A percentile compares a stretch with the other conserved stretches of the same genome.
Conservation (phyloP, 495 filamentous ascomycete species). For the Hyaloscypha finlandica region DNA sequence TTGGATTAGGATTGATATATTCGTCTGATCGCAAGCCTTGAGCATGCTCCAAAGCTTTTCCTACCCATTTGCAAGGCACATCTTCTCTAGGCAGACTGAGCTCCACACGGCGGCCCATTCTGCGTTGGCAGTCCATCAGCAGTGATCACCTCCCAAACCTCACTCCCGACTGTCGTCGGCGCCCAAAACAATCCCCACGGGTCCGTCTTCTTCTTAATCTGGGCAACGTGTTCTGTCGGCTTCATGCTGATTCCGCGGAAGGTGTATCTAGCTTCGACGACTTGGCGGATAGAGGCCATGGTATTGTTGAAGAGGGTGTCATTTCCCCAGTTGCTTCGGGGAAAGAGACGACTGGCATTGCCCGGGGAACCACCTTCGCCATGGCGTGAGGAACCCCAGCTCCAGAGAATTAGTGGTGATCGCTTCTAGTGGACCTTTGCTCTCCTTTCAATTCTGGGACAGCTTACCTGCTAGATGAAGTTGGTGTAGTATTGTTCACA, state of each 20-base stretch:
- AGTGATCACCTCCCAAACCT: constrained; percentile 50
- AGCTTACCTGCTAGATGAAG: constrained; percentile 24
- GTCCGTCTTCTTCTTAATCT: constrained; percentile 58
- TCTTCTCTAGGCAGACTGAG: too few relatives aligned
- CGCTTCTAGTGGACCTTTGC: too few relatives aligned
- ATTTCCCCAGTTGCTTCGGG: constrained; percentile 47
- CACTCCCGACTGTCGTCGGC: constrained; percentile 60
- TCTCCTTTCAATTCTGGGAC: too few relatives aligned
- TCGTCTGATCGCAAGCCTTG: too few relatives aligned
- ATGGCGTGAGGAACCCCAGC: background rate
- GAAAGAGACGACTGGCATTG: constrained; percentile 51
- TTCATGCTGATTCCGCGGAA: constrained; percentile 42
- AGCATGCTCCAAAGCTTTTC: too few relatives aligned
- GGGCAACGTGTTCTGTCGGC: constrained; percentile 34
- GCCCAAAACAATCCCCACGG: constrained; percentile 60
- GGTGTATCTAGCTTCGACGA: constrained; percentile 45
- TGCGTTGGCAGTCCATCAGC: background rate
- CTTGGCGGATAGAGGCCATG: constrained; percentile 37
- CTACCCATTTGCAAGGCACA: too few relatives aligned
- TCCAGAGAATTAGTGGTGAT: background rate
- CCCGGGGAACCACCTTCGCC: constrained; percentile 3
- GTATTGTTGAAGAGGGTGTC: constrained; percentile 17
- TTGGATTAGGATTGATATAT: too few relatives aligned
- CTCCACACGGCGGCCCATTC: background rate
- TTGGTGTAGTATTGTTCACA: constrained; percentile 36